A percentile compares a stretch with the other conserved stretches of the same genome.
phyloP scores from a whole-genome alignment of 352 stramenopile species.

The Phytophthora megakarya region DNA sequence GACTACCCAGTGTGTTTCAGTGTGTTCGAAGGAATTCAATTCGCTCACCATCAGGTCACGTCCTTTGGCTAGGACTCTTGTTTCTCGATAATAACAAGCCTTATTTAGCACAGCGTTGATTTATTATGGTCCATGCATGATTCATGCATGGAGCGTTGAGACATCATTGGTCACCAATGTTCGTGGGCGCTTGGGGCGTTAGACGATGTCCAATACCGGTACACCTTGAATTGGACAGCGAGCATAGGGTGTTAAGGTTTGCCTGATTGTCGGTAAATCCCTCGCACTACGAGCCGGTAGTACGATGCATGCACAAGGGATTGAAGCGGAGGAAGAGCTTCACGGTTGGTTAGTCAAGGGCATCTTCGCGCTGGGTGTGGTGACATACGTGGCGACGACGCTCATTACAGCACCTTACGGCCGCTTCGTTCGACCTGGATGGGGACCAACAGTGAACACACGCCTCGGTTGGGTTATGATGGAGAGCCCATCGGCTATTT shows the following conservation, averaged over 20 bases:
- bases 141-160: too few relatives aligned
- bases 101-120: too few relatives aligned
- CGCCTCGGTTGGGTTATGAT: constrained; percentile 76
- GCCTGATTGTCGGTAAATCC: constrained; percentile 26
- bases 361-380: constrained; percentile 57
- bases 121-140: too few relatives aligned
- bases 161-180: too few relatives aligned
- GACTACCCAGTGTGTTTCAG: background rate
- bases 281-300: too few relatives aligned
- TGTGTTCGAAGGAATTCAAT: too few relatives aligned
- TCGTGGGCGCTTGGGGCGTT: too few relatives aligned
- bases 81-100: too few relatives aligned
- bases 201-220: too few relatives aligned
- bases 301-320: constrained; percentile 25
- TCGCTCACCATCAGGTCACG: background rate
- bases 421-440: constrained; percentile 53
- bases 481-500: constrained; percentile 70
- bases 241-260: constrained; percentile 3
- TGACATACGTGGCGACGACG: constrained; percentile 55
- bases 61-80: too few relatives aligned
- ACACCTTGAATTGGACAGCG: too few relatives aligned
- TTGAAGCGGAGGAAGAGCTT: constrained; percentile 49
- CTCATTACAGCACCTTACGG: constrained; percentile 72
- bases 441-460: constrained; percentile 59
- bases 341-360: constrained; percentile 56